Base-by-base conservation (phyloP, 192 early-diverging fungal genomes). In the Umbelopsis sp. region DNA sequence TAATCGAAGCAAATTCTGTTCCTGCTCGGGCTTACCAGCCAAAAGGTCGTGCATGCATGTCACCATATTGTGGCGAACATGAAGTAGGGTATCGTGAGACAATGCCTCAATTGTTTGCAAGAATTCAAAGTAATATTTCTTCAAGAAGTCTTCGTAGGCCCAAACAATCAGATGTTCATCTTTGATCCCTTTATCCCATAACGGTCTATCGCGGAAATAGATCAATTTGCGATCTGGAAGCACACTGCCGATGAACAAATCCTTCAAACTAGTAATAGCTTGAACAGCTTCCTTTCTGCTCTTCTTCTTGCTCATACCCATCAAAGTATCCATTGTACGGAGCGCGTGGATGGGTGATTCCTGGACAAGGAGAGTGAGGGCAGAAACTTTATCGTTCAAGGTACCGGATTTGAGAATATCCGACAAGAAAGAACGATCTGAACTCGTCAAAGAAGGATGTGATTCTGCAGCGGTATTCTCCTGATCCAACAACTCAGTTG, bases 91-190 rank as follows among this genome's bases (percentile, higher is more conserved):
- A 80, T 99, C 97, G 74, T 94, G 91, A 6, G 92, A 84, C 49
- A 96, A 83, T 49, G 89, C 84, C 80, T 99, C 96, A 68, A 98
- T 81, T n/a, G 89, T 66, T 76, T 91, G 87, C 48, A 99, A 86
- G 72, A 97, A 91, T 27, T 97, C 92, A 82, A 92, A 97, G 83
- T 95, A 97, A 5, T 83, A 74, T 64, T 91, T 92, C 80, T 99
- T 99, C 50, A 99, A 77, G 67, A 84, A 83, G 83, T 98, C 95
- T 84, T 99, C 97, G 82, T 93, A 99, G 45, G 86, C 89, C 95
- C 96, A 99, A 61, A 93, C 58, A 18, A 97, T 84, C 76, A 96
- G 83, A 80, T 99, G 94, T 70, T 81, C 74, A 44, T 84, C 79
- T 6, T 85, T 86, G 7, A 91, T 86, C 9, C 85, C 74, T 12